Evolutionary conservation across 352 stramenopile genomes (phyloP), one percentile per base, ranked within the genome.

Genomic region (Aphanomyces cochlioides): DNA sequence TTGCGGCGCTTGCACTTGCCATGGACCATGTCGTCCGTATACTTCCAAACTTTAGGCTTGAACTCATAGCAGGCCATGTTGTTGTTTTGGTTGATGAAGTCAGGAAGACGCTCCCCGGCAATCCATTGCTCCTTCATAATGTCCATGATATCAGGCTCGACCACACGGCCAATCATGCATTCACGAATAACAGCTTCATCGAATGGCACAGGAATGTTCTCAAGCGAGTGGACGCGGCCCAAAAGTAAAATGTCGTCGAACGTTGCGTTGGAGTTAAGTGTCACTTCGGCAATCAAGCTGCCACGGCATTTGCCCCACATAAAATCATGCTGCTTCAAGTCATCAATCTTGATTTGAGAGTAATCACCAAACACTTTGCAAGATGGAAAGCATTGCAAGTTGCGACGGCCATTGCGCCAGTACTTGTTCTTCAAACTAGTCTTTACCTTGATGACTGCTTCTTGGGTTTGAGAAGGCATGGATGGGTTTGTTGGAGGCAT

Each of bases 331-430:
- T 93, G 85, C 81, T 93, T 93, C 7, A 95, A 74, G 74, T 93
- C 85, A 72, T 95, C 84, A 54, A 95, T 89, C 77, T 93, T 93
- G 78, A 93, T 93, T 28, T 84, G 81, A 56, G 84, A 94, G 77
- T 96, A 96, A 78, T 96, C 88, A 2, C 88, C 88, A 71, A 93
- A 95, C n/a, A 93, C 84, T 67, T 93, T 93, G 73, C 88, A 96
- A 5, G 78, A 86, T 38, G 88, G 88, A 72, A 96, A 96, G 75
- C 88, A 96, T 76, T 96, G 88, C 15, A 96, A 74, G 68, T 96
- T 96, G 63, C 88, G 88, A n/a, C 88, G 85, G 28, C 88, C 88
- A 67, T 96, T 96, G 56, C 88, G 80, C 87, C 88, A 96, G 75
- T 96, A 96, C 78, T 96, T 96, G 75, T 80, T 78, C 71, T 93